Percentiles rank a stretch among this genome's conserved stretches.
phyloP scores from a whole-genome alignment of 2,329 filamentous ascomycete genomes.

The Clonostachys sp. region DNA sequence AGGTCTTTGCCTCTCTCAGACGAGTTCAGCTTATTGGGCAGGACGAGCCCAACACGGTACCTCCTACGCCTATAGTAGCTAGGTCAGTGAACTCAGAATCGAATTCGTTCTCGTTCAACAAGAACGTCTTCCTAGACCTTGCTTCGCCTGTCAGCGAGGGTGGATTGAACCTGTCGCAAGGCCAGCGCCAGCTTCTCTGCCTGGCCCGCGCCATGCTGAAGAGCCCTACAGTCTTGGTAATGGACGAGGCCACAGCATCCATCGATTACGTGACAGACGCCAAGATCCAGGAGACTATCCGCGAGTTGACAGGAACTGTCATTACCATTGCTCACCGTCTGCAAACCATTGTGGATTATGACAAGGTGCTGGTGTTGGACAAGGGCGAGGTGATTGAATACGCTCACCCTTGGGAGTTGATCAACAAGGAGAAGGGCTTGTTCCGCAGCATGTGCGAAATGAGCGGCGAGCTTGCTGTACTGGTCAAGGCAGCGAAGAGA shows the following conservation, averaged over 20 bases:
- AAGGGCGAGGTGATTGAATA: constrained; percentile 85
- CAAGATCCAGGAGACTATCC: constrained; percentile 95
- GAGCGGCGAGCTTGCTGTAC: constrained; percentile 50
- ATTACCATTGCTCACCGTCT: constrained; percentile 95
- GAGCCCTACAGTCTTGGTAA: constrained; percentile 86
- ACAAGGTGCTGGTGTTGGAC: constrained; percentile 93
- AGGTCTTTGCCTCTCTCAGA: constrained; percentile 81
- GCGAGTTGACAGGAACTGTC: constrained; percentile 88
- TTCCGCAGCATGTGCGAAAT: constrained; percentile 63
- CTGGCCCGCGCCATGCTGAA: constrained; percentile 91
- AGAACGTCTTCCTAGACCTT: constrained; percentile 90
- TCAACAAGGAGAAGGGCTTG: constrained; percentile 63
- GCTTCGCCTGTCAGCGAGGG: constrained; percentile 82
- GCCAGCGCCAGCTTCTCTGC: constrained; percentile 90
- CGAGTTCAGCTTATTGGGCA: constrained; percentile 81
- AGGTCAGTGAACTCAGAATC: constrained; percentile 9
- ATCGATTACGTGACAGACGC: constrained; percentile 95
- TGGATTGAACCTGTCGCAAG: constrained; percentile 90
- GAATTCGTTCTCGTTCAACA: constrained; percentile 62
- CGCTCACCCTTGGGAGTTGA: constrained; percentile 81
- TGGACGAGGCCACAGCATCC: constrained; percentile 97
- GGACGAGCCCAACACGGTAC: constrained; percentile 36
- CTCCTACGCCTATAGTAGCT: constrained; percentile 13
- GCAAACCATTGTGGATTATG: constrained; percentile 96
- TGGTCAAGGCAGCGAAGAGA: constrained; percentile 52